Evolutionary conservation across 2,329 filamentous ascomycete species (phyloP).

Genomic region (Penicillium italicum): DNA sequence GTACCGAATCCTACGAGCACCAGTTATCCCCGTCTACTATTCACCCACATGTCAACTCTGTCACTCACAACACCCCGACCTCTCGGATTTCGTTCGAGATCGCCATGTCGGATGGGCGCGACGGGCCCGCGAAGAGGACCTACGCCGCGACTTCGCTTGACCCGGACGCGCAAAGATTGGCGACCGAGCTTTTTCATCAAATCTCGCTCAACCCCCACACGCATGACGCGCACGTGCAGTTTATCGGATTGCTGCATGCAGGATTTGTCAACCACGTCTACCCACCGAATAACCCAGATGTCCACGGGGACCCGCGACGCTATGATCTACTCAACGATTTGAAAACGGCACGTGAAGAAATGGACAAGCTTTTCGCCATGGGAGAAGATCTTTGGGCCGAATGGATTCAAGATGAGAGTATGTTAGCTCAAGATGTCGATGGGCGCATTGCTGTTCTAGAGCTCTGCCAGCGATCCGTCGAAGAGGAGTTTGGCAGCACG

Average conservation of each 20-base stretch:
- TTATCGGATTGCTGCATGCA: conserved; percentile 47
- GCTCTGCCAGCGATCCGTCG: conserved; percentile 56
- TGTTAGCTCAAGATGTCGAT: conserved; percentile 54
- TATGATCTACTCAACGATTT: conserved; percentile 49
- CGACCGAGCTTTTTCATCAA: conserved; percentile 41
- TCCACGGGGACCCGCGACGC: conserved; percentile 43
- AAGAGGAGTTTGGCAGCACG: conserved; percentile 59
- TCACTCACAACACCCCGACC: conserved; percentile 39
- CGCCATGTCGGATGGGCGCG: conserved; percentile 43
- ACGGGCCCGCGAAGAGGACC: conserved; percentile 36
- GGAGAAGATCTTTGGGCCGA: conserved; percentile 62
- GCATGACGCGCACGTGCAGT: conserved; percentile 47
- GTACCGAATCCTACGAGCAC: conserved; percentile 41
- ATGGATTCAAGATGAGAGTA: conserved; percentile 61
- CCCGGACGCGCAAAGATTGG: conserved; percentile 39
- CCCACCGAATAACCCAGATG: conserved; percentile 43
- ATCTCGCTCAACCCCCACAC: conserved; percentile 47
- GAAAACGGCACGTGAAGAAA: conserved; percentile 51
- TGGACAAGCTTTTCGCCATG: conserved; percentile 61
- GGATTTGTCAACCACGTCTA: conserved; percentile 49
- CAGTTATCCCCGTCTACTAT: conserved; percentile 44
- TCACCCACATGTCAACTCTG: conserved; percentile 38
- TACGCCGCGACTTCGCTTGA: conserved; percentile 43
- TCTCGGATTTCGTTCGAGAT: conserved; percentile 45
- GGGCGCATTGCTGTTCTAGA: conserved; percentile 59